phyloP scores from a whole-genome alignment of 73 alveolate species.

The Paramecium sexaurelia region DNA sequence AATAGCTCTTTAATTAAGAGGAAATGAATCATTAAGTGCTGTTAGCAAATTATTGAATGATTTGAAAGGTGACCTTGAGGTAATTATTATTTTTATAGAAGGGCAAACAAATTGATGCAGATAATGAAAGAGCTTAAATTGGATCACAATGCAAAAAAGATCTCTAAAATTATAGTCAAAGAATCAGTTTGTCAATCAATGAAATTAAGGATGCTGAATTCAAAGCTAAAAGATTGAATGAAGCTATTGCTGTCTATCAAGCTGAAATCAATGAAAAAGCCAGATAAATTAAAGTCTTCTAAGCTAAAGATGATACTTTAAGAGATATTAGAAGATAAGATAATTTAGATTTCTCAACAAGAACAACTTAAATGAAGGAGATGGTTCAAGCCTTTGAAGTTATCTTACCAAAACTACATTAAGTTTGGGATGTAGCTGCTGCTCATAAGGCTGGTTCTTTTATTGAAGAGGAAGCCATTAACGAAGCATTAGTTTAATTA shows the following conservation, averaged over 20 bases:
- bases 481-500: slow-evolving; percentile 49
- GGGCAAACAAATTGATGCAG: slow-evolving; percentile 58
- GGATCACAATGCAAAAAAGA: slow-evolving; percentile 58
- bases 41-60: slow-evolving; percentile 58
- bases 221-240: slow-evolving; percentile 61
- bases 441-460: slow-evolving; percentile 40
- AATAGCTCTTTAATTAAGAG: slow-evolving; percentile 53
- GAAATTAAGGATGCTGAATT: slow-evolving; percentile 58
- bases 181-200: slow-evolving; percentile 47
- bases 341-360: slow-evolving; percentile 39
- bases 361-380: slow-evolving; percentile 54
- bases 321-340: slow-evolving; percentile 63
- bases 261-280: slow-evolving; percentile 54
- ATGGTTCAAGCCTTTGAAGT: slow-evolving; percentile 59
- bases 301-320: slow-evolving; percentile 53
- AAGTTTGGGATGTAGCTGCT: slow-evolving; percentile 60
- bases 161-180: slow-evolving; percentile 44
- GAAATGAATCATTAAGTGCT: slow-evolving; percentile 60
- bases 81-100: neutral
- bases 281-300: slow-evolving; percentile 40
- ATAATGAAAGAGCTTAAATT: slow-evolving; percentile 52
- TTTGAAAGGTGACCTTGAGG: slow-evolving; percentile 50
- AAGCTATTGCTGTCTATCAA: slow-evolving; percentile 47
- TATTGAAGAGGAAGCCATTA: slow-evolving; percentile 57
- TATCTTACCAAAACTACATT: slow-evolving; percentile 48